Percentiles rank a stretch among this genome's conserved stretches.
These are phyloP conservation scores for Lipomyces chichibuensis DNA, from an alignment of 805 yeast species.

Conservation along the genomic window DNA sequence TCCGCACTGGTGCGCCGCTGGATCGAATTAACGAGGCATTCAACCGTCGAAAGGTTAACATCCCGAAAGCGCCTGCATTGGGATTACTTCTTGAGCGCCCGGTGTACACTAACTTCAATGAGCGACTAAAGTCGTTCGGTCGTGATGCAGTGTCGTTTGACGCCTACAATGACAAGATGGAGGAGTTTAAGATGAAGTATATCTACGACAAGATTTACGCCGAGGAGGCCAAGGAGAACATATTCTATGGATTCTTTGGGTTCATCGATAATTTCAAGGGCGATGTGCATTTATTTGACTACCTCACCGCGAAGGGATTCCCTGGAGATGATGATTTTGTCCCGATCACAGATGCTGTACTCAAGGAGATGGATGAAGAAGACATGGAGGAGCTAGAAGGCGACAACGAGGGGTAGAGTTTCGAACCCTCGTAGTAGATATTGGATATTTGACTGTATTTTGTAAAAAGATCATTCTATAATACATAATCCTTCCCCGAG, in stretches of 20 bases:
- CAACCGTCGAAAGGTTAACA: slow-evolving; percentile 71
- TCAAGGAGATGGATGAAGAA: slow-evolving; percentile 45
- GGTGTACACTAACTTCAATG: slow-evolving; percentile 82
- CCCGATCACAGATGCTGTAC: slow-evolving; percentile 24
- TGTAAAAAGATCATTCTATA: background rate
- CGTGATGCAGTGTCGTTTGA: slow-evolving; percentile 73
- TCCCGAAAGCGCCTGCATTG: slow-evolving; percentile 97
- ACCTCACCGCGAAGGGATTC: slow-evolving; percentile 46
- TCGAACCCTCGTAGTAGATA: background rate
- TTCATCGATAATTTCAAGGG: slow-evolving; percentile 67
- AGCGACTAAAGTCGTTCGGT: slow-evolving; percentile 69
- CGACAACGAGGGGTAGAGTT: slow-evolving; percentile 40
- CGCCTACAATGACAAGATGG: slow-evolving; percentile 69
- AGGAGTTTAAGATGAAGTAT: slow-evolving; percentile 79
- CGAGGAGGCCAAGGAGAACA: slow-evolving; percentile 86
- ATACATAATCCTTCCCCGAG: background rate
- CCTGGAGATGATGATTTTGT: slow-evolving; percentile 37
- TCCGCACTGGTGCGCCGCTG: slow-evolving; percentile 83
- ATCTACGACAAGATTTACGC: slow-evolving; percentile 91
- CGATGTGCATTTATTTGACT: slow-evolving; percentile 64
- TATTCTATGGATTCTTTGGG: slow-evolving; percentile 78
- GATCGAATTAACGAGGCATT: slow-evolving; percentile 78
- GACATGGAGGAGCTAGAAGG: slow-evolving; percentile 44
- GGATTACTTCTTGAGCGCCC: slow-evolving; percentile 91
- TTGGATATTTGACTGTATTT: background rate